Base-by-base conservation (phyloP, 257 asterid genomes). In the Gentiana straminea region DNA sequence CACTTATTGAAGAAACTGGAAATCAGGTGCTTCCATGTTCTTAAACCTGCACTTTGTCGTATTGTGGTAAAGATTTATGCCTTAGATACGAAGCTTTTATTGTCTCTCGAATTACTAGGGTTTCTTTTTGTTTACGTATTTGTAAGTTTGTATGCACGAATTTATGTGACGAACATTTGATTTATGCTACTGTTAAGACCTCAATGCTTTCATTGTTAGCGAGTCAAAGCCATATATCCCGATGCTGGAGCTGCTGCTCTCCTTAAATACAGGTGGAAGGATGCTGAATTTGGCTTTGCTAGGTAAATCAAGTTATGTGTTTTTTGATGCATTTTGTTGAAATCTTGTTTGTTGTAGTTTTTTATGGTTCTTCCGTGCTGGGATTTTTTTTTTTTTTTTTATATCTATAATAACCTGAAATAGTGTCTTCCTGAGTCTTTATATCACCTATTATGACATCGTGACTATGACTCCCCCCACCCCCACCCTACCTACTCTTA, bases 211-310 rank as follows among this genome's bases (percentile, higher is more conserved):
- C 71, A 41, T 62, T 68, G 65, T 52, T 74, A 90, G 98, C 82
- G 72, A 78, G 89, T 91, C 64, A 91, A 79, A 75, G 98, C 98
- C 59, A 50, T 91, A 70, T 91, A 80, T 77, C 98, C 98, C 1
- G 98, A 91, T 79, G 98, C 98, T 77, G 98, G 98, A 61, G 96
- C 98, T 56, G 83, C 98, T 61, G 98, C 98, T 34, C 80, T 91
- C 51, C 75, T 91, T 54, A 91, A 82, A 61, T 79, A 86, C 74
- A 80, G 64, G 60, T 91, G 98, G 98, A 82, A 84, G 70, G 98
- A 91, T 79, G 94, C 96, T 60, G 72, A 80, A 57, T 86, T 91
- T 70, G 80, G 78, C 62, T 91, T 91, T 71, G 64, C 96, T 58
- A 84, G 98, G 96, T 82, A 73, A 71, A 51, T 35, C 45, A 36